A percentile compares a stretch with the other conserved stretches of the same genome.
phyloP scores from a whole-genome alignment of 371 early-diverging fungal genomes.

The Blastocladiella emersonii region DNA sequence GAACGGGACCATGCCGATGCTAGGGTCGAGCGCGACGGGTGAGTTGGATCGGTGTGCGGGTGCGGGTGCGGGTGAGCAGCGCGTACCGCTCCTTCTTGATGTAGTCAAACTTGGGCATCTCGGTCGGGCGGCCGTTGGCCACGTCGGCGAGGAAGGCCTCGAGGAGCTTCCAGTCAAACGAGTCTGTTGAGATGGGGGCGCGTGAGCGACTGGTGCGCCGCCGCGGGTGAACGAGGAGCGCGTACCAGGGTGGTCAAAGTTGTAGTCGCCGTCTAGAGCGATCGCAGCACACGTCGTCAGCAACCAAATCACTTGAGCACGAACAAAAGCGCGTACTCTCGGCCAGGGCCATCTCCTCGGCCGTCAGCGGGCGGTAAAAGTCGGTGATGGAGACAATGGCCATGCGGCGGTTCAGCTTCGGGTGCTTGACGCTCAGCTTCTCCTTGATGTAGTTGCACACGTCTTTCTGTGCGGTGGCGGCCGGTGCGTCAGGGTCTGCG shows the following conservation, averaged over 20 bases:
- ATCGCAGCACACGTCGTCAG: background rate
- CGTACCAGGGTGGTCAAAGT: constrained; percentile 38
- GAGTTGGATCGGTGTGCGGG: background rate
- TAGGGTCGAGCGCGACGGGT: background rate
- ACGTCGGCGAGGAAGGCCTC: constrained; percentile 26
- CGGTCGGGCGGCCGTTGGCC: constrained; percentile 23
- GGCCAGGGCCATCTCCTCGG: constrained; percentile 24
- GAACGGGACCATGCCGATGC: constrained; percentile 2
- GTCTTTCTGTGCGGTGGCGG: constrained; percentile 10
- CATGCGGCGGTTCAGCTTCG: constrained; percentile 16
- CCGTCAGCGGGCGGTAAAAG: constrained; percentile 36
- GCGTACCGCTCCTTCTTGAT: constrained; percentile 26
- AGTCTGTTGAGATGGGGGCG: constrained; percentile 18
- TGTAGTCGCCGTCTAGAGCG: constrained; percentile 21
- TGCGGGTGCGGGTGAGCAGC: background rate
- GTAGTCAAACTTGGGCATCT: constrained; percentile 38
- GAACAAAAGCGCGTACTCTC: too few relatives aligned
- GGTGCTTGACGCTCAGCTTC: constrained; percentile 1
- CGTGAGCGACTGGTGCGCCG: background rate
- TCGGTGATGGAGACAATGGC: constrained; percentile 32
- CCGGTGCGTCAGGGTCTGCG: too few relatives aligned
- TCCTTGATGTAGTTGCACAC: constrained; percentile 12
- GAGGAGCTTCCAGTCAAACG: constrained; percentile 42
- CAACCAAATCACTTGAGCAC: constrained; percentile 1
- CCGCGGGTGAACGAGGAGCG: background rate